phyloP scores from a whole-genome alignment of 495 filamentous ascomycete genomes.

The Rusavskia elegans region DNA sequence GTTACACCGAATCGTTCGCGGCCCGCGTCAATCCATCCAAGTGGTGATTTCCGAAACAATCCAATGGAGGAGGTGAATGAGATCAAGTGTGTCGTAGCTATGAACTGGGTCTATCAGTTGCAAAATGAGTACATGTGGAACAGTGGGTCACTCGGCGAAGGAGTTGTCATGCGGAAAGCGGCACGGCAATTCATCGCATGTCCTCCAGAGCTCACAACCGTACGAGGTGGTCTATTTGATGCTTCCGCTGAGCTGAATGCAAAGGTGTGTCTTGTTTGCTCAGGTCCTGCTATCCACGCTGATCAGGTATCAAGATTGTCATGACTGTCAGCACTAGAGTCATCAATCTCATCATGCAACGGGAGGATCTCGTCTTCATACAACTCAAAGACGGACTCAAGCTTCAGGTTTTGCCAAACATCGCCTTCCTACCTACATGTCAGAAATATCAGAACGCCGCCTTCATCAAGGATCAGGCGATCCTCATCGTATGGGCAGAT shows the following conservation, averaged over 20 bases:
- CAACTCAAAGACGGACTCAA: conserved; percentile 39
- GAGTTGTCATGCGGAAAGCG: conserved; percentile 42
- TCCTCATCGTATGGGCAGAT: conserved; percentile 54
- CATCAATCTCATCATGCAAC: conserved; percentile 36
- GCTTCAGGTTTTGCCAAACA: conserved; percentile 41
- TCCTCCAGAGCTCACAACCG: conserved; percentile 34
- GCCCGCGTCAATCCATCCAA: conserved; percentile 17
- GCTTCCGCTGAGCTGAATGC: conserved; percentile 40
- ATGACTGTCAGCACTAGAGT: conserved; percentile 44
- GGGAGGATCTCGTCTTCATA: conserved; percentile 30
- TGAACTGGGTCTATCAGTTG: conserved; percentile 44
- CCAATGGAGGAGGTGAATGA: conserved; percentile 25
- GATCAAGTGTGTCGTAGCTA: conserved; percentile 42
- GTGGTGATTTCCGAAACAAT: conserved; percentile 27
- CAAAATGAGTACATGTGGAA: conserved; percentile 43
- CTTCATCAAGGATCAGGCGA: conserved; percentile 38
- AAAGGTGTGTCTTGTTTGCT: conserved; percentile 19
- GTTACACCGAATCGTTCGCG: neutral
- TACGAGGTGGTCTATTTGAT: conserved; percentile 31
- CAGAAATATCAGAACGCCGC: conserved; percentile 55
- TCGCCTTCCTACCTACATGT: conserved; percentile 35
- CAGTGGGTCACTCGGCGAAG: conserved; percentile 37
- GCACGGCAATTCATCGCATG: conserved; percentile 36
- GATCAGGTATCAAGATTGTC: conserved; percentile 23
- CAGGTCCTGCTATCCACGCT: neutral